Evolutionary conservation across 768 basidiomycete genomes (phyloP).

Genomic region (Termitomyces titanicus): DNA sequence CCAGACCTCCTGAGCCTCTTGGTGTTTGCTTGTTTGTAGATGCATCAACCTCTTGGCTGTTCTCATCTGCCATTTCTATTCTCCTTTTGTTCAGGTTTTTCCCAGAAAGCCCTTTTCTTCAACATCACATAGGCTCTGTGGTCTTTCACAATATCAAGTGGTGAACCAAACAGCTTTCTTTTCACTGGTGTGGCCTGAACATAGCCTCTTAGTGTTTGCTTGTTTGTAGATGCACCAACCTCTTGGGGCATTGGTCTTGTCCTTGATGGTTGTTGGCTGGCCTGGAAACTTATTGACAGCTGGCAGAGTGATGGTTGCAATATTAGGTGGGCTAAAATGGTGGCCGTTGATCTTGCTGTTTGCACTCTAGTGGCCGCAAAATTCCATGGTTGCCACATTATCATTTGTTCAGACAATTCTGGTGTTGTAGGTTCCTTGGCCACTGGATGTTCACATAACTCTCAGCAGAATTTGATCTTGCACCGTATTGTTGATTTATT

Average conservation of each 20-base stretch:
- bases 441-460: slow-evolving; percentile 27
- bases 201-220: slow-evolving; percentile 14
- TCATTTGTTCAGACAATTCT: slow-evolving; percentile 32
- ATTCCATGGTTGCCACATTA: slow-evolving; percentile 13
- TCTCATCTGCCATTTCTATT: slow-evolving; percentile 25
- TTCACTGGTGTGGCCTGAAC: neutral
- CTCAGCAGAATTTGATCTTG: slow-evolving; percentile 24
- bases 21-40: slow-evolving; percentile 27
- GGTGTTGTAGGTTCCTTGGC: slow-evolving; percentile 30
- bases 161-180: slow-evolving; percentile 17
- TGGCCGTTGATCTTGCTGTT: slow-evolving; percentile 21
- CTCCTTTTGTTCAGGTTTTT: too few species aligned
- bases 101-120: neutral
- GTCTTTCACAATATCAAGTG: too few species aligned
- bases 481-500: slow-evolving; percentile 7
- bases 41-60: slow-evolving; percentile 29
- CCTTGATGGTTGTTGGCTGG: slow-evolving; percentile 16
- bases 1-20: slow-evolving; percentile 10
- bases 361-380: slow-evolving; percentile 9
- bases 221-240: slow-evolving; percentile 35
- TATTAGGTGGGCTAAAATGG: slow-evolving; percentile 23
- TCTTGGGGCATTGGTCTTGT: slow-evolving; percentile 8
- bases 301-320: slow-evolving; percentile 16
- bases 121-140: too few species aligned
- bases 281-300: slow-evolving; percentile 9